phyloP scores from a whole-genome alignment of 202 grass and related monocot species.

The Setaria italica region DNA sequence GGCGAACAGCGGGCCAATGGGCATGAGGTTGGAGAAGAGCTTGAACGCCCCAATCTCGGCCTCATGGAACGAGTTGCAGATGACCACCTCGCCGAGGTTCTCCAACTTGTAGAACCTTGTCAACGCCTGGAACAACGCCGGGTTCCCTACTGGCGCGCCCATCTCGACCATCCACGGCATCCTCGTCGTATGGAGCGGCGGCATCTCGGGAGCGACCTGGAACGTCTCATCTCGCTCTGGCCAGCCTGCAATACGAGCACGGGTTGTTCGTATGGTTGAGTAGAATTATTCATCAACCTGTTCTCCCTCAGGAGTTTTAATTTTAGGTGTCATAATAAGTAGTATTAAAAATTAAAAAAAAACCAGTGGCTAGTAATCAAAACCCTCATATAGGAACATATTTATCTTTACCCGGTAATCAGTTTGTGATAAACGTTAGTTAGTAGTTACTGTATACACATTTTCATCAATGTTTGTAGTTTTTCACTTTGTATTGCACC shows the following conservation, averaged over 20 bases:
- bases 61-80: slow-evolving; percentile 60
- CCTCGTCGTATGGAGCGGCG: not conserved
- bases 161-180: slow-evolving; percentile 27
- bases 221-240: not conserved
- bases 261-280: no score
- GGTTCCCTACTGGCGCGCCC: slow-evolving; percentile 42
- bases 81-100: slow-evolving; percentile 28
- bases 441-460: no score
- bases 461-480: no score
- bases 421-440: no score
- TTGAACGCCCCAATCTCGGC: slow-evolving; percentile 25
- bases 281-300: no score
- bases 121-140: slow-evolving; percentile 54
- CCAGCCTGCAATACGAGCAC: not conserved
- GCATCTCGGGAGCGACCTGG: slow-evolving; percentile 11
- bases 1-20: slow-evolving; percentile 27
- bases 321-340: no score
- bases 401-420: no score
- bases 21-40: slow-evolving; percentile 1
- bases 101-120: slow-evolving; percentile 12
- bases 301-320: no score
- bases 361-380: no score
- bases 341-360: no score
- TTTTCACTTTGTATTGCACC: no score
- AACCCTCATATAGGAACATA: no score